Evolutionary conservation across 768 basidiomycete species (phyloP), one percentile per base, ranked within the genome.

Genomic region (Tulasnella sp.): DNA sequence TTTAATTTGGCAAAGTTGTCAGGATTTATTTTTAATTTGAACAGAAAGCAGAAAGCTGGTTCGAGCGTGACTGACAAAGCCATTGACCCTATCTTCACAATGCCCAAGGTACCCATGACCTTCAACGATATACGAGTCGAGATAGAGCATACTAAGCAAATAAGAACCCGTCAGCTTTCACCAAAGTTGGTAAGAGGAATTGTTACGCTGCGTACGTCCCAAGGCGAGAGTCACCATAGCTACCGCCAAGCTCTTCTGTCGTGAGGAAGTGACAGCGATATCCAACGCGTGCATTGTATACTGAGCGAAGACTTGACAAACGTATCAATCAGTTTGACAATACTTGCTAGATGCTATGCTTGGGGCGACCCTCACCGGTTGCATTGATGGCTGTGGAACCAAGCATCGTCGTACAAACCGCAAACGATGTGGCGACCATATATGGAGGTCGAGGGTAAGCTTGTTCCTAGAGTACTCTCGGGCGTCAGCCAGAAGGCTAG

Each of bases 221-320:
- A 52, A n/a, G 23, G 51, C 23, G 27, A 26, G 29, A 24, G 51
- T 52, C 51, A 32, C 23, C n/a, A 26, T 19, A 19, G 23, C 51
- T 19, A 32, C 19, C 5, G 23, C 51, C 17, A 52, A 29, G 30
- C n/a, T 23, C 23, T 52, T 52, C 29, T 23, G 21, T 7, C 30
- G 23, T 11, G 5, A 26, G 8, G 51, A 29, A 24, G 51, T 52
- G 19, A 23, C 23, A 9, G 51, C 51, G 30, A 52, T 34, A 19
- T 52, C 51, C 17, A 52, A 52, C n/a, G 51, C 51, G 30, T 52
- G n/a, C 29, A 52, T n/a, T 19, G 29, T 34, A 52, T 52, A 52
- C 29, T 52, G 51, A 21, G 51, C 51, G 29, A 52, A 52, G 9
- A 34, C 51, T 52, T 5, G 4, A 32, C 29, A 52, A 4, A 4